Percentiles rank a stretch among this genome's conserved stretches.
phyloP scores from a whole-genome alignment of 1,284 basidiomycete genomes.

The Somion occarium region DNA sequence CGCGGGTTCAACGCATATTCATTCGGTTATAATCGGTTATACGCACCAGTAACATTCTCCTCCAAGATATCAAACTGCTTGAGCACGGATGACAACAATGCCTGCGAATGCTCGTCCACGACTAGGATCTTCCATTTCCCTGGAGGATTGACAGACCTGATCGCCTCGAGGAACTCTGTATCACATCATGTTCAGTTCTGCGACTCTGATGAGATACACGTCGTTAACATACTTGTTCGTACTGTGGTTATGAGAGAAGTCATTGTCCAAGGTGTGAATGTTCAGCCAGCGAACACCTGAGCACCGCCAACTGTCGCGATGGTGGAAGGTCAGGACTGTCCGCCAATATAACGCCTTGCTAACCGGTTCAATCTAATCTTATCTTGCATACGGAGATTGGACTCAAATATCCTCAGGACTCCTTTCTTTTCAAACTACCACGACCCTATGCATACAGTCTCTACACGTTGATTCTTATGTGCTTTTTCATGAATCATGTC shows the following conservation, averaged over 20 bases:
- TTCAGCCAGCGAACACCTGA: not conserved
- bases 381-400: not conserved
- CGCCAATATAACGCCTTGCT: not conserved
- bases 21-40: not conserved
- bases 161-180: conserved; percentile 74
- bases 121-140: conserved; percentile 95
- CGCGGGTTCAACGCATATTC: conserved; percentile 6
- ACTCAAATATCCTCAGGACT: not conserved
- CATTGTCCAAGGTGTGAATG: conserved; percentile 29
- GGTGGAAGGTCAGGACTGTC: not conserved
- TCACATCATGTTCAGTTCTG: conserved; percentile 3
- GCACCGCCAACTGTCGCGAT: not conserved
- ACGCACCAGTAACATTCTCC: conserved; percentile 91
- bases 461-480: too few relatives aligned
- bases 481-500: conserved; percentile 14
- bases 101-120: conserved; percentile 89
- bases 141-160: conserved; percentile 77
- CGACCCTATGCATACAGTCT: too few relatives aligned
- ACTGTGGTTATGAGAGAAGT: conserved; percentile 51
- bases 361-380: conserved; percentile 1
- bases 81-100: conserved; percentile 80
- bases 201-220: too few relatives aligned
- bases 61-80: conserved; percentile 92
- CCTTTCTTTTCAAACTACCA: not conserved
- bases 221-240: conserved; percentile 43